Conservation (phyloP, 768 basidiomycete species). For the Pleurotus pulmonarius region DNA sequence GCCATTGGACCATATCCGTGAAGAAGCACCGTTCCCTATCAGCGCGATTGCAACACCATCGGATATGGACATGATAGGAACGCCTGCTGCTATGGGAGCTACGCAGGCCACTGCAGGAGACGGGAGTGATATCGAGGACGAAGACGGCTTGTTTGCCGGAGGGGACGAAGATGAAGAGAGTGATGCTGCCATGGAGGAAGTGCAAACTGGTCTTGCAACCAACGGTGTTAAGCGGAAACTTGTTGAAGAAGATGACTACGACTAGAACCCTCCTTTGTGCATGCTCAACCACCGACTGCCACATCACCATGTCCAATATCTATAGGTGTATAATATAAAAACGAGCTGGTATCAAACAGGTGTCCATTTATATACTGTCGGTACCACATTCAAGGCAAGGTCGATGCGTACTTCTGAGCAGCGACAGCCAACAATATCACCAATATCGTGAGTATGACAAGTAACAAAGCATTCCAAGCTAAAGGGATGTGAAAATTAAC, state of each 20-base stretch:
- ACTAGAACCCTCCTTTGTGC: constrained; percentile 31
- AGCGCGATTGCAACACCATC: constrained; percentile 60
- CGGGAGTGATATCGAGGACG: constrained; percentile 75
- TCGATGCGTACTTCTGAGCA: constrained; percentile 21
- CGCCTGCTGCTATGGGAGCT: constrained; percentile 32
- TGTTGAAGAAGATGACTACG: constrained; percentile 86
- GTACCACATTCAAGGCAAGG: background rate
- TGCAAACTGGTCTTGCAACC: constrained; percentile 44
- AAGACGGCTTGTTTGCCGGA: constrained; percentile 73
- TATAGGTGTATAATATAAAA: background rate
- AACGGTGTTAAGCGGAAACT: constrained; percentile 76
- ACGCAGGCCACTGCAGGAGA: constrained; percentile 17
- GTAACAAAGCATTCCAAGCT: constrained; percentile 37
- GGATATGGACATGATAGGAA: constrained; percentile 65
- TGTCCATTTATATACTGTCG: too few relatives aligned
- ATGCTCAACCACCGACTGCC: too few relatives aligned
- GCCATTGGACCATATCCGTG: constrained; percentile 25
- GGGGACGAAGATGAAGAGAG: constrained; percentile 77
- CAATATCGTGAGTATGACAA: constrained; percentile 39
- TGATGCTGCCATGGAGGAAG: constrained; percentile 74
- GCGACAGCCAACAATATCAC: constrained; percentile 38
- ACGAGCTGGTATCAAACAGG: too few relatives aligned
- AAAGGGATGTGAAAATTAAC: constrained; percentile 9
- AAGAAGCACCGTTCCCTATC: constrained; percentile 55
- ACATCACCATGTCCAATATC: background rate